Evolutionary conservation across 2,329 filamentous ascomycete species (phyloP), one percentile per base, ranked within the genome.

Genomic region (Cercospora sp.): DNA sequence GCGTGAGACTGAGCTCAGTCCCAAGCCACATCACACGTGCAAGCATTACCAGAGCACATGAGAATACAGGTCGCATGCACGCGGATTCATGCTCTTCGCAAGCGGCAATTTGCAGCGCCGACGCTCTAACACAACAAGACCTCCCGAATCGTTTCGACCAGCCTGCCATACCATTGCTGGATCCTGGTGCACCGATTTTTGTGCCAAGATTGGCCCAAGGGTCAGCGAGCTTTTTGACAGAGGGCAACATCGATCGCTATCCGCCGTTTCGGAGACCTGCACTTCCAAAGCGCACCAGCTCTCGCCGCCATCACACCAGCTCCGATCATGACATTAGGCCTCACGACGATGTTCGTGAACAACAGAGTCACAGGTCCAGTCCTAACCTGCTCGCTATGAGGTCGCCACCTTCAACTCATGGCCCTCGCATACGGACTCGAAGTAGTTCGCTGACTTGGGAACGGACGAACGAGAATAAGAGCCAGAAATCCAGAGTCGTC

Each of bases 101-200:
- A 60, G 72, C 73, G 18, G 69, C 58, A 3, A 37, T 71, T 21
- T 68, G 63, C 61, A 59, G 34, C 30, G 51, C 53, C 55, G 18
- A 63, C 9, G 45, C 40, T 30, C 6, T 51, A 57, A 28, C 49
- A 51, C 34, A 28, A 30, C 40, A 51, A 49, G 28, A 12, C 9
- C 7, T 26, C 24, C 9, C 16, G 24, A 58, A 21, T 16, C 26
- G 3, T n/a, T 34, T 12, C 55, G 16, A 21, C 10, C 28, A 37
- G 40, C 62, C 59, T 18, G 13, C 34, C 21, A 57, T 67, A 32
- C 63, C 69, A 40, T 57, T 58, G 3, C 70, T 78, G 9, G 74
- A 78, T 62, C 74, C 75, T 13, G 73, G 63, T 9, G 77, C 76
- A 16, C 70, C 74, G 13, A 69, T 73, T 5, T 78, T 78, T 61